phyloP scores from a whole-genome alignment of 345 rosid species.

The Turnera subulata region DNA sequence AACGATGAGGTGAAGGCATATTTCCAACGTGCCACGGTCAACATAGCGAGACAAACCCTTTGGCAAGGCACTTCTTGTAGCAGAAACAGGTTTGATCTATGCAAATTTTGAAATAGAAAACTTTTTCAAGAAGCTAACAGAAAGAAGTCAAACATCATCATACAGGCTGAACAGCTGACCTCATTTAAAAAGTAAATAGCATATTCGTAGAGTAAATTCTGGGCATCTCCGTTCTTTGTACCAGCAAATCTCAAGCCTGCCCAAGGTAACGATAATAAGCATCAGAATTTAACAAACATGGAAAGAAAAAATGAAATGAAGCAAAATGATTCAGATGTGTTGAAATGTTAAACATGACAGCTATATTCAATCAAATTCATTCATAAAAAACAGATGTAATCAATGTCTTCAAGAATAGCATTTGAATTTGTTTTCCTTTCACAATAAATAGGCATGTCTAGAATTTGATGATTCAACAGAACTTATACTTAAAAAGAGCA shows the following conservation, averaged over 20 bases:
- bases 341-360: too few species aligned
- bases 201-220: conserved; percentile 75
- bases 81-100: conserved; percentile 83
- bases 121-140: neutral
- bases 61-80: conserved; percentile 49
- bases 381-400: too few species aligned
- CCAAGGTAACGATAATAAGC: conserved; percentile 21
- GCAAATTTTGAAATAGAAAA: conserved; percentile 19
- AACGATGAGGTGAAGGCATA: conserved; percentile 80
- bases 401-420: too few species aligned
- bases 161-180: conserved; percentile 39
- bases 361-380: too few species aligned
- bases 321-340: too few species aligned
- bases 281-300: too few species aligned
- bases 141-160: conserved; percentile 17
- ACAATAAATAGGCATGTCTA: too few species aligned
- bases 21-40: conserved; percentile 92
- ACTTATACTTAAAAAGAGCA: too few species aligned
- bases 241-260: conserved; percentile 95
- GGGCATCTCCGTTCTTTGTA: conserved; percentile 77
- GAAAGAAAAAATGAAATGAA: too few species aligned
- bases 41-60: conserved; percentile 75
- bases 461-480: too few species aligned
- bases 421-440: too few species aligned
- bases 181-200: conserved; percentile 83